Conservation (phyloP, 345 rosid genomes). For the Populus tremula region DNA sequence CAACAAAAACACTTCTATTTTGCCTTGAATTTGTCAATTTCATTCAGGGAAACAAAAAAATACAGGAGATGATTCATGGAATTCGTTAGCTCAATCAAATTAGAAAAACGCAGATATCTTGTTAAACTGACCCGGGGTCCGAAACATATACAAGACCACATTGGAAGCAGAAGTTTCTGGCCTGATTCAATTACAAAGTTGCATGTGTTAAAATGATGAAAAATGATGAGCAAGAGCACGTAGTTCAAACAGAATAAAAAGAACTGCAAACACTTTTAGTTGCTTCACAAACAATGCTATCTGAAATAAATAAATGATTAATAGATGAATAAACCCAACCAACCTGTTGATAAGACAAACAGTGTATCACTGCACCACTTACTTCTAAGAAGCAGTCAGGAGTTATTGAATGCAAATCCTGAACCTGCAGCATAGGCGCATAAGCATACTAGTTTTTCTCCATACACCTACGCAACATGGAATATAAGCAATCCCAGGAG, state of each 20-base stretch:
- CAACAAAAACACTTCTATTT: no score
- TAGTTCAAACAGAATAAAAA: not conserved
- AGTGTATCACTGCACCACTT: conserved; percentile 89
- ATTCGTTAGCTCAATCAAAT: not conserved
- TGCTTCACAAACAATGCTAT: no score
- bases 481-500: not conserved
- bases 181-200: conserved; percentile 49
- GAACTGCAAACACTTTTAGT: not conserved
- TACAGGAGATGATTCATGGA: not conserved
- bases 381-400: conserved; percentile 88
- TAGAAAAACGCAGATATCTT: not conserved
- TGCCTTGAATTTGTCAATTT: not conserved
- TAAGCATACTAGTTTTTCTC: conserved; percentile 11
- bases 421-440: conserved; percentile 55
- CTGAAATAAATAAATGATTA: no score
- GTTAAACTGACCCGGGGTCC: conserved; percentile 73
- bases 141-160: conserved; percentile 91
- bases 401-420: conserved; percentile 88
- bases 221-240: not conserved
- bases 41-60: not conserved
- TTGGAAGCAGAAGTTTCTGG: conserved; percentile 84
- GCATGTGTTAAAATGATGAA: not conserved
- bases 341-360: conserved; percentile 96
- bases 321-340: not conserved
- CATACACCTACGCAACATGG: not conserved